phyloP scores from a whole-genome alignment of 176 grass and related monocot species.

The Puccinellia tenuiflora region DNA sequence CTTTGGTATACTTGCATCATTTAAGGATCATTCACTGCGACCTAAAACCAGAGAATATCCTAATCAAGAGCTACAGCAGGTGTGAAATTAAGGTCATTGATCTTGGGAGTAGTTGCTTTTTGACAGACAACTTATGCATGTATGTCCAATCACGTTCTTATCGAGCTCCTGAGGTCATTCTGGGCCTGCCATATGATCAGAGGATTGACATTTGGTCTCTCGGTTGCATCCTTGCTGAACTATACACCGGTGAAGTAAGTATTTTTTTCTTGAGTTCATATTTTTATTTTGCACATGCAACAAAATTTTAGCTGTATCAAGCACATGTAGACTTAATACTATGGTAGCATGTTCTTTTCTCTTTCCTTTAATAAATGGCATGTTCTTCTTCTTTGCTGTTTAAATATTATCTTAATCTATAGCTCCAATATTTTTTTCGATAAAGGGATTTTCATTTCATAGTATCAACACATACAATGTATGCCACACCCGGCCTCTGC shows the following conservation, averaged over 20 bases:
- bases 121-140: constrained; percentile 71
- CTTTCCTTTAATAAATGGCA: no score
- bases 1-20: constrained; percentile 76
- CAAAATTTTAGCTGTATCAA: background rate
- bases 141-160: constrained; percentile 99
- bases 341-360: background rate
- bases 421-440: background rate
- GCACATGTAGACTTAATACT: background rate
- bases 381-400: background rate
- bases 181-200: constrained; percentile 90
- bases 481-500: no score
- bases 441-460: no score
- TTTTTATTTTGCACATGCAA: background rate
- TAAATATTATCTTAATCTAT: constrained; percentile 12
- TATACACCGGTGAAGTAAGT: constrained; percentile 80
- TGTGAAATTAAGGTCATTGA: constrained; percentile 99
- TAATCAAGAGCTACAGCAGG: constrained; percentile 97
- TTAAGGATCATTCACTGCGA: constrained; percentile 95
- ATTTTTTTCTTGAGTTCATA: background rate
- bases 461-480: no score
- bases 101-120: constrained; percentile 97
- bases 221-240: constrained; percentile 91
- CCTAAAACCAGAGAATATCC: constrained; percentile 94
- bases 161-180: constrained; percentile 92
- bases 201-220: constrained; percentile 98